These are phyloP conservation scores for Lactarius sanguifluus DNA, from an alignment of 768 basidiomycete species.

Conservation along the genomic window DNA sequence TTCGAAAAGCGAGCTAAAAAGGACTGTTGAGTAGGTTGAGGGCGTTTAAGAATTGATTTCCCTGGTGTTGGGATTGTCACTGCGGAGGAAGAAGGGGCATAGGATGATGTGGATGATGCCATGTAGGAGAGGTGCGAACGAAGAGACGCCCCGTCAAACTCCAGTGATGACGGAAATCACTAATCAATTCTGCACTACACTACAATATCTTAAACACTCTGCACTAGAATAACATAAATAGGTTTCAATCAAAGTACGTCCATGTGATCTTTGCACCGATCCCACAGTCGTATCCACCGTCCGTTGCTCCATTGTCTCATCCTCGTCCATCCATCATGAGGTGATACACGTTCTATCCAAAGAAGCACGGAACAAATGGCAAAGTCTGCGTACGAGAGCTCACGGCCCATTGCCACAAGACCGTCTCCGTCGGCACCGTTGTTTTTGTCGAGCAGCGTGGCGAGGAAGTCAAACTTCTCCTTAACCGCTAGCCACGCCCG, in stretches of 20 bases:
- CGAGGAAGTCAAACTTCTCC: constrained; percentile 66
- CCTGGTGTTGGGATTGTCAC: constrained; percentile 79
- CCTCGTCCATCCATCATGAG: constrained; percentile 71
- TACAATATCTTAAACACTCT: neutral
- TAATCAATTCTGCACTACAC: neutral
- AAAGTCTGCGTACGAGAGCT: constrained; percentile 73
- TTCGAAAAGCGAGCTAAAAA: constrained; percentile 74
- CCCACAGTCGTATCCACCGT: constrained; percentile 62
- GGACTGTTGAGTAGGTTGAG: constrained; percentile 64
- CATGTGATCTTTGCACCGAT: constrained; percentile 64
- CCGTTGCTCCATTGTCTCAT: constrained; percentile 71
- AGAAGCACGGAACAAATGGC: constrained; percentile 68
- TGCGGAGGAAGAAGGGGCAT: constrained; percentile 74
- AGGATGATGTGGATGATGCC: constrained; percentile 46
- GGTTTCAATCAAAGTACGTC: constrained; percentile 49
- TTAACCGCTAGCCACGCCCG: constrained; percentile 64
- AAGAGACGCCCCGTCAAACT: constrained; percentile 16
- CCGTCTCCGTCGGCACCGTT: constrained; percentile 58
- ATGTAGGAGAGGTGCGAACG: constrained; percentile 24
- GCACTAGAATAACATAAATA: neutral
- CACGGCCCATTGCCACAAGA: constrained; percentile 60
- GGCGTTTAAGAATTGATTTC: constrained; percentile 78
- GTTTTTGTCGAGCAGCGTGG: constrained; percentile 68
- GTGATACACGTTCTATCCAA: constrained; percentile 71
- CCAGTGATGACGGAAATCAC: neutral